Evolutionary conservation across 257 asterid genomes (phyloP), one percentile per base, ranked within the genome.

Genomic region (Petunia axillaris): DNA sequence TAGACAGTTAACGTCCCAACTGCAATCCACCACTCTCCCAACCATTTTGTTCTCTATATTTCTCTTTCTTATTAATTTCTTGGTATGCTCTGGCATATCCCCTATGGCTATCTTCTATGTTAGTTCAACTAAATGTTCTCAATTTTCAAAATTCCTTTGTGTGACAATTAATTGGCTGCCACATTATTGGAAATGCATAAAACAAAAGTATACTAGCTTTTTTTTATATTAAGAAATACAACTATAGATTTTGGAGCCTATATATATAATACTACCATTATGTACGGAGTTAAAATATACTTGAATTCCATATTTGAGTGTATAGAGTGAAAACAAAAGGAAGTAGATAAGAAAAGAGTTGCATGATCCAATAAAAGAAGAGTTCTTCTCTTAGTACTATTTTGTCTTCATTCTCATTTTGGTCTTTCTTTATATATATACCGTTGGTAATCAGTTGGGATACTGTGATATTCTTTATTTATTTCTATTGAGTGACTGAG

Each of bases 11-110:
- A 52, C 71, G 10, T 60, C 64, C 50, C 77, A 66, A 80, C 74
- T 76, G 79, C 54, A 76, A 80, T 41, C 76, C 60, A 70, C 76
- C 46, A 8, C 8, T 55, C 11, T 2, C 38, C 38, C 6, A 46
- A 15, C n/a, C 14, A 35, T 59, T 55, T 52, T 67, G 8, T 38
- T 53, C 63, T 5, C 75, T 54, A 74, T 25, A 48, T 46, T 48
- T 60, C 65, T 77, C 64, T 77, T 46, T 44, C 79, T 25, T 40
- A 85, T 76, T 85, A 62, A 82, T 68, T 53, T 36, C 48, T 67
- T 57, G 44, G 5, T 14, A 48, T 35, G 62, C 15, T 5, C 36
- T 73, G 62, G 36, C 78, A 78, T 62, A 3, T 15, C 2, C 46
- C 58, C 35, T 16, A 4, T 46, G 70, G 74, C 59, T 62, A 8